Conservation (phyloP, 805 yeast genomes). For the Candida easanensis region DNA sequence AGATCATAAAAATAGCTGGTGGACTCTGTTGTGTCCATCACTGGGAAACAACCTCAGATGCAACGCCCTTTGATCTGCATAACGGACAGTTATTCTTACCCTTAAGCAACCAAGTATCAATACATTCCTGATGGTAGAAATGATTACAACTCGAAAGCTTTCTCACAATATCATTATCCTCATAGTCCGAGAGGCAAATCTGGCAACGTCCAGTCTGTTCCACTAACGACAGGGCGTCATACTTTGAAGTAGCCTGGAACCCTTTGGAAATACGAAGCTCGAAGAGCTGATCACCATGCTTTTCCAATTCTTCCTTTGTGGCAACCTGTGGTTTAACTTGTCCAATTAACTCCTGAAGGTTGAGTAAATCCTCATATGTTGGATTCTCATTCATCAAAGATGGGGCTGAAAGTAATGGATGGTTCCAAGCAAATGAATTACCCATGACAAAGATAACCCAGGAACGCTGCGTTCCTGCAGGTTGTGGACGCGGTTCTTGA, state of each 20-base stretch:
- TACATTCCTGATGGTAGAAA: slow-evolving; percentile 51
- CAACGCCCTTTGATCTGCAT: slow-evolving; percentile 47
- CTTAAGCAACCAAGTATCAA: slow-evolving; percentile 54
- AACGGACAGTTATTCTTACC: slow-evolving; percentile 59
- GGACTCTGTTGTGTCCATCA: no score
- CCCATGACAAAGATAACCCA: slow-evolving; percentile 68
- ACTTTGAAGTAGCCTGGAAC: neutral
- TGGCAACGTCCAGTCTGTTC: slow-evolving; percentile 33
- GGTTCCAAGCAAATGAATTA: slow-evolving; percentile 47
- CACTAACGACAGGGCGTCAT: neutral
- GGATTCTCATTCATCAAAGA: slow-evolving; percentile 46
- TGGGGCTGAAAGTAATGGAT: slow-evolving; percentile 48
- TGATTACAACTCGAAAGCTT: slow-evolving; percentile 45
- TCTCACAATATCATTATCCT: slow-evolving; percentile 44
- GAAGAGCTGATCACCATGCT: slow-evolving; percentile 35
- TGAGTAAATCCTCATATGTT: slow-evolving; percentile 47
- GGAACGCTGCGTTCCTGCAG: slow-evolving; percentile 33
- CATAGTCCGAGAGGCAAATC: slow-evolving; percentile 51
- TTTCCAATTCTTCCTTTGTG: slow-evolving; percentile 37
- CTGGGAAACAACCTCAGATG: no score
- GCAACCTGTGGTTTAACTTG: slow-evolving; percentile 44
- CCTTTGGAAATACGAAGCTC: slow-evolving; percentile 14
- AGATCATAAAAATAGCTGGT: no score
- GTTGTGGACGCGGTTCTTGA: slow-evolving; percentile 9
- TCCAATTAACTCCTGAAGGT: slow-evolving; percentile 47